These are phyloP conservation scores for Sporisorium sorghi DNA, from an alignment of 1,284 basidiomycete genomes.

Conservation along the genomic window DNA sequence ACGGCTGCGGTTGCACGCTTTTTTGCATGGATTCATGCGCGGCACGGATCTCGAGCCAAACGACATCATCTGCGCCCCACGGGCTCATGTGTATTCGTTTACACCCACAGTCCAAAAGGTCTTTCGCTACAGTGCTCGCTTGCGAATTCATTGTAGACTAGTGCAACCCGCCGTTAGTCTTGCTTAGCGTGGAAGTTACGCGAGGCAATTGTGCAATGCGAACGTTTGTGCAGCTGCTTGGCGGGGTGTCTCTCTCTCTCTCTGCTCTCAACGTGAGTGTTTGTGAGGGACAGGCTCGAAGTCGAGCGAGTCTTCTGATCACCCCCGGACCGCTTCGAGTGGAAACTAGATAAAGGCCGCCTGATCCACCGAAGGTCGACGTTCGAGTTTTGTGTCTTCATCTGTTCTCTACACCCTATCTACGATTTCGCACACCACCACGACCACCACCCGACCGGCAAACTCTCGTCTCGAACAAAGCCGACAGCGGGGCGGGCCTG, in stretches of 20 bases:
- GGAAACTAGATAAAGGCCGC: constrained; percentile 8
- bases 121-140: too few relatives aligned
- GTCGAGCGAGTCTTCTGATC: neutral
- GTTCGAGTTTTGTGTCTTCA: constrained; percentile 1
- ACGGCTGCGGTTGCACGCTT: neutral
- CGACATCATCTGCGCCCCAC: too few relatives aligned
- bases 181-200: too few relatives aligned
- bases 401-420: neutral
- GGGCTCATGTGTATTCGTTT: too few relatives aligned
- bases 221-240: too few relatives aligned
- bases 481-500: neutral
- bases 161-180: too few relatives aligned
- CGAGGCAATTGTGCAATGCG: too few relatives aligned
- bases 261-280: too few relatives aligned
- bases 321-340: neutral
- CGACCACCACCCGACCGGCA: neutral
- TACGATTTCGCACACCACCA: too few relatives aligned
- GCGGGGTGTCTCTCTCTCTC: too few relatives aligned
- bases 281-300: neutral
- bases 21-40: neutral
- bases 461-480: constrained; percentile 1
- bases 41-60: constrained; percentile 7
- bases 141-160: too few relatives aligned
- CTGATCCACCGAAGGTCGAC: constrained; percentile 9
- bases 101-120: too few relatives aligned